Base-by-base conservation (phyloP, 1,284 basidiomycete genomes). In the Taiwanofungus camphoratus region DNA sequence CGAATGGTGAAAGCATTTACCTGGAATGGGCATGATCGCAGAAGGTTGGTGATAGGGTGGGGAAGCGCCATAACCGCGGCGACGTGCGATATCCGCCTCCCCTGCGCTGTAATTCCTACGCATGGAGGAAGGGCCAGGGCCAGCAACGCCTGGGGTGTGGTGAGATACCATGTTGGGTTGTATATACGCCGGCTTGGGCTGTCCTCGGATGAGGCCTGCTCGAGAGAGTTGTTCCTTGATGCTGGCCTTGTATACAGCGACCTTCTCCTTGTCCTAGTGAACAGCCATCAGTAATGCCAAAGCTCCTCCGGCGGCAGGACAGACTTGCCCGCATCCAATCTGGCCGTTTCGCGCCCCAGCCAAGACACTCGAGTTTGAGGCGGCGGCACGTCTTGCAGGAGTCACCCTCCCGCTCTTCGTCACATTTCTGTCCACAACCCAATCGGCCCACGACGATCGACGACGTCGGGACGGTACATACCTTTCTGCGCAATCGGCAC, bases 301-400 rank as follows among this genome's bases (percentile, higher is more conserved):
- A 11, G 33, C 36, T 42, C 34, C 36, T 30, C 12, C 21, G 32
- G 20, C 29, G 39, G 23, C 26, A 41, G 42, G 36, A 49, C 23
- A 37, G 51, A 73, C 83, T 64, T 54, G 87, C 86, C 52, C 84
- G 67, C 85, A 88, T 87, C 86, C 85, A 88, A 47, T 87, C 85
- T 15, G 85, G 87, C 41, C 86, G 74, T 57, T 76, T 82, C 12
- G 79, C 68, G 5, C 86, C 87, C 86, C 86, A 89, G 15, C 86
- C 87, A 3, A 89, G 69, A 62, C 86, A 89, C 36, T 82, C 72
- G 55, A 89, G 83, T 42, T 77, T 77, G 18, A 89, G 69, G 31
- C 86, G 82, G 51, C 76, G 74, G 59, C 86, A 89, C 0, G 86
- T 89, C 54, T 77, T 74, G 63, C 86, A 89, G 3, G 85, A 82